Conservation (phyloP, 2,329 filamentous ascomycete genomes). For the Nothopassalora personata region DNA sequence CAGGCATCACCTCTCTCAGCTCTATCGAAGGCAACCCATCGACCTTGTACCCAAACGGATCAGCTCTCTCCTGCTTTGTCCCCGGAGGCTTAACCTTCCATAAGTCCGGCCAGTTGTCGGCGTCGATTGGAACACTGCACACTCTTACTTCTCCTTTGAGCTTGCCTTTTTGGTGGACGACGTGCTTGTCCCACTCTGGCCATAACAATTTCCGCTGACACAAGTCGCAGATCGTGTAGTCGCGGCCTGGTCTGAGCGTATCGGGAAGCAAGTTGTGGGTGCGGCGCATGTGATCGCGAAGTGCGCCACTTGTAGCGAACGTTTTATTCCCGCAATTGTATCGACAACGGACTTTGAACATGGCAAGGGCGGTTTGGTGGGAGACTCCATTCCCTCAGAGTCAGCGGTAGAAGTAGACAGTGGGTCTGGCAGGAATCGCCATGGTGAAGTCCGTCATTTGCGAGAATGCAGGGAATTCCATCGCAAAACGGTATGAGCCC, state of each 20-base stretch:
- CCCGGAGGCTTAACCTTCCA: neutral
- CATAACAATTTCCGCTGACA: neutral
- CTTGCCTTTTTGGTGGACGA: neutral
- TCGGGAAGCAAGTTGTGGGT: neutral
- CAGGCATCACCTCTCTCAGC: neutral
- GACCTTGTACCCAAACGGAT: neutral
- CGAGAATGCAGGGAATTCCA: too few relatives aligned
- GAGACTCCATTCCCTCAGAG: neutral
- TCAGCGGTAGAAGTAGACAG: neutral
- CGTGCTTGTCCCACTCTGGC: neutral
- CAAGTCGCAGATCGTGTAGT: neutral
- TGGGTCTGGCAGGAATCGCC: neutral
- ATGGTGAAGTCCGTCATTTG: neutral
- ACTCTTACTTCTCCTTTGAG: neutral
- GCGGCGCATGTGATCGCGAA: constrained; percentile 1
- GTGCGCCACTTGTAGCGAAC: neutral
- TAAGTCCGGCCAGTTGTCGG: neutral
- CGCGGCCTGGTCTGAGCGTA: neutral
- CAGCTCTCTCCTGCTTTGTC: neutral
- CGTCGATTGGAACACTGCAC: neutral
- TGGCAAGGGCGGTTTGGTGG: neutral
- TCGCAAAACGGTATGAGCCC: too few relatives aligned
- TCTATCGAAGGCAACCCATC: neutral
- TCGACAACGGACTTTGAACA: neutral
- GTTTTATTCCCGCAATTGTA: neutral